phyloP scores from a whole-genome alignment of 345 rosid genomes.

The Nasturtium officinale region DNA sequence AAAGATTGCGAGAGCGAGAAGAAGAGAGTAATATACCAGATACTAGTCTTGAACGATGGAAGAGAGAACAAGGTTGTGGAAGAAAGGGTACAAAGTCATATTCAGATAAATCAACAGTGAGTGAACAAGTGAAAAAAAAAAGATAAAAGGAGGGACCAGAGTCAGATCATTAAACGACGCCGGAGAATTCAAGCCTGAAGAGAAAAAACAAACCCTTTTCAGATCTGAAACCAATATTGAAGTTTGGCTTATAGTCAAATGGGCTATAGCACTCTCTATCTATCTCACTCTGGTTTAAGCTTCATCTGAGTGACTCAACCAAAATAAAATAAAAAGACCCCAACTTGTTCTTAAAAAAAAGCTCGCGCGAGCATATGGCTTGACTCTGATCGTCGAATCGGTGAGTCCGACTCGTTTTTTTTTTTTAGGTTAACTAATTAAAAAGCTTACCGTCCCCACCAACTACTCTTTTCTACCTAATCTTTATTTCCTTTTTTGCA shows the following conservation, averaged over 20 bases:
- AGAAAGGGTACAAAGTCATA: conserved; percentile 56
- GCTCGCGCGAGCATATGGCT: conserved; percentile 25
- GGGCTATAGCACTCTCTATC: not conserved
- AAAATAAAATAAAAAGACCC: not conserved
- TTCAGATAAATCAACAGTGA: conserved; percentile 34
- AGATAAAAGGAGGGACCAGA: conserved; percentile 32
- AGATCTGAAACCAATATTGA: conserved; percentile 36
- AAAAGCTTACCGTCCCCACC: conserved; percentile 30
- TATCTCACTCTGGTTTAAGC: not conserved
- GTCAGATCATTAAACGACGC: conserved; percentile 53
- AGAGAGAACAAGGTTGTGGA: conserved; percentile 61
- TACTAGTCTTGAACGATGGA: conserved; percentile 50
- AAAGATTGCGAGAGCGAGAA: not conserved
- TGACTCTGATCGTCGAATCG: conserved; percentile 27
- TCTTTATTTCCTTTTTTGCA: conserved; percentile 9
- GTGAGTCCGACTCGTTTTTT: conserved; percentile 37
- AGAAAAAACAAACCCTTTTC: not conserved
- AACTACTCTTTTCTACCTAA: conserved; percentile 27
- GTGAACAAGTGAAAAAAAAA: conserved; percentile 17
- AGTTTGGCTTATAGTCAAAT: conserved; percentile 20
- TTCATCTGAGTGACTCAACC: conserved; percentile 24
- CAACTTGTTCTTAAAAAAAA: conserved; percentile 23
- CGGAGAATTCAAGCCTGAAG: conserved; percentile 29
- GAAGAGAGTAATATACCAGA: conserved; percentile 52
- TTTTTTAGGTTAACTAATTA: not conserved